Evolutionary conservation across 2,329 filamentous ascomycete species (phyloP).

Genomic region (Neopestalotiopsis sp.): DNA sequence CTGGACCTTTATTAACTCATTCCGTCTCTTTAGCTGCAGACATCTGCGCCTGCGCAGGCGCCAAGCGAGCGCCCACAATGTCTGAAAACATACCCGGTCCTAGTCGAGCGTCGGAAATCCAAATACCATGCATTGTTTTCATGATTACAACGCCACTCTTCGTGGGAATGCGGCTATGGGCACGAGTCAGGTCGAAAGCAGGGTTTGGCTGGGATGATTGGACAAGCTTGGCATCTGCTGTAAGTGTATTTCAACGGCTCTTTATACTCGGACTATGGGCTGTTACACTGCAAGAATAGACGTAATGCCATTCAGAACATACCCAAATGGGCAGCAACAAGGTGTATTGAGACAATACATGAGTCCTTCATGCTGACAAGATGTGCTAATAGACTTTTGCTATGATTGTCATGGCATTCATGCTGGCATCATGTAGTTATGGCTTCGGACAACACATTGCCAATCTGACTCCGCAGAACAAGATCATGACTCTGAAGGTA

Average conservation of each 20-base stretch:
- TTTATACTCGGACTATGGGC: background rate
- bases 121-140: slow-evolving; percentile 47
- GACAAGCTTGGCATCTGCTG: slow-evolving; percentile 40
- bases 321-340: background rate
- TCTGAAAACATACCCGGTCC: slow-evolving; percentile 37
- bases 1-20: background rate
- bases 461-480: slow-evolving; percentile 40
- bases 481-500: slow-evolving; percentile 42
- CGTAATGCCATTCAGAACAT: too few relatives aligned
- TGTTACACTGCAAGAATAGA: slow-evolving; percentile 16
- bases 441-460: slow-evolving; percentile 49
- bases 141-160: slow-evolving; percentile 48
- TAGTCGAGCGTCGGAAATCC: slow-evolving; percentile 45
- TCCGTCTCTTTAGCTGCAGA: background rate
- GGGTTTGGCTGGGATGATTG: slow-evolving; percentile 49
- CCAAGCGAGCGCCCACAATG: slow-evolving; percentile 4
- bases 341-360: background rate
- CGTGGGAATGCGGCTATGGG: slow-evolving; percentile 45
- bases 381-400: slow-evolving; percentile 38
- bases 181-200: slow-evolving; percentile 42
- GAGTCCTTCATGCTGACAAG: background rate
- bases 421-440: slow-evolving; percentile 46
- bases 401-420: slow-evolving; percentile 41
- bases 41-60: background rate
- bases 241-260: slow-evolving; percentile 21